Conservation (phyloP, 768 basidiomycete genomes). For the Termitomyces sp. region DNA sequence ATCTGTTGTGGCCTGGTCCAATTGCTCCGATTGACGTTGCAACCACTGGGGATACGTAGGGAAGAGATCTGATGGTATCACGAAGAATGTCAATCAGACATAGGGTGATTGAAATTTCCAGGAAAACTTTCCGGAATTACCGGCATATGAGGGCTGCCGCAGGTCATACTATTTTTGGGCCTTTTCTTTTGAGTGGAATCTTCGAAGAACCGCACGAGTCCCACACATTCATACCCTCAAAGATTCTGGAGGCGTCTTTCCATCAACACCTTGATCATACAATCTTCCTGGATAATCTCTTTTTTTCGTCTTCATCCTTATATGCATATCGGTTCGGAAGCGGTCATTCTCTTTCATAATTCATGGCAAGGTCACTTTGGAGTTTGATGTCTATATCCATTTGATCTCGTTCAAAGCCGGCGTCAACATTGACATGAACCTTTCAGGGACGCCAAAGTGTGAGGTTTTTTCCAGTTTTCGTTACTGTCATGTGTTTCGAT, state of each 20-base stretch:
- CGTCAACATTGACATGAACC: constrained; percentile 23
- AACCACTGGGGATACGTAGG: constrained; percentile 1
- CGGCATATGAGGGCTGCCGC: neutral
- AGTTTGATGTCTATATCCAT: constrained; percentile 8
- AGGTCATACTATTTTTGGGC: neutral
- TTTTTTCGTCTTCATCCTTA: neutral
- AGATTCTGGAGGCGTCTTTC: neutral
- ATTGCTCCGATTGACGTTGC: constrained; percentile 1
- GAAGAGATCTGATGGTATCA: constrained; percentile 10
- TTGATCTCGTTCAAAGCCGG: constrained; percentile 9
- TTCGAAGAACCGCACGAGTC: neutral
- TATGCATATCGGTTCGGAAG: neutral
- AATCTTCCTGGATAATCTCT: neutral
- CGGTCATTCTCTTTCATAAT: constrained; percentile 6
- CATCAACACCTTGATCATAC: neutral
- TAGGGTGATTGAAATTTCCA: neutral
- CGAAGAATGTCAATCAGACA: constrained; percentile 13
- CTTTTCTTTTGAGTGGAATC: neutral
- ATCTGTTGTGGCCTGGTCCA: too few relatives aligned
- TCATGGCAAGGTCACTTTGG: constrained; percentile 1
- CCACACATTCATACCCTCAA: neutral
- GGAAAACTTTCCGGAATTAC: constrained; percentile 6
- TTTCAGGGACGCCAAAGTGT: constrained; percentile 24
- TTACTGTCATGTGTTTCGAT: neutral
- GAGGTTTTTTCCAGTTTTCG: constrained; percentile 10